Base-by-base conservation (phyloP, 106 monocot genomes). In the Apostasia ramifera region DNA sequence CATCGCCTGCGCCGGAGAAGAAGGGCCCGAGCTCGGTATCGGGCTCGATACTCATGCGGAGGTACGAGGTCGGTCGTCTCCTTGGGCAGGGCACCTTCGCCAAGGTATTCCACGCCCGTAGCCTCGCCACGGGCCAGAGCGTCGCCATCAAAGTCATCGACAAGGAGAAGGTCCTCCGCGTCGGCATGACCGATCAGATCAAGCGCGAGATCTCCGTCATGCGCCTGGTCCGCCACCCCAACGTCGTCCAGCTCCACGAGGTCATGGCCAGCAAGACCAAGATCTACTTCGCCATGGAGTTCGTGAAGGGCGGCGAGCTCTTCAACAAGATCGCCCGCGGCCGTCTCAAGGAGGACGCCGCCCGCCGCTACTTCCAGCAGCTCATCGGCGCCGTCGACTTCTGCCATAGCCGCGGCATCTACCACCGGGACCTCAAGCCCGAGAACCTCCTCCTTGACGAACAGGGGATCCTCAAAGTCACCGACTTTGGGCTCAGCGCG, bases 241-340 rank as follows among this genome's bases (percentile, higher is more conserved):
- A 88, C 48, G 56, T 88, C 7, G 81, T 88, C n/a, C 78, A 84
- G 76, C 84, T 88, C 44, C 71, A 88, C 9, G 88, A 88, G 74
- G 84, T 88, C 66, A 88, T 88, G 88, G 87, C 87, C n/a, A 87
- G 72, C 79, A 88, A 88, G 74, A 84, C 70, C 67, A 84, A 84
- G 70, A 88, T 85, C 61, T 88, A 88, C 68, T 88, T 88, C 46
- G 84, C 64, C 57, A 88, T 88, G 88, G 84, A 88, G 78, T 84
- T 73, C 5, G 84, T 84, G n/a, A 63, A 67, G 26, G 88, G 88
- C 5, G 84, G 84, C 6, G 88, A 88, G 81, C 84, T 88, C 42
- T 88, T 88, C 79, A 54, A 52, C 68, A 84, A 78, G 62, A 72
- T 89, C 0, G 79, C 82, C 4, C 85, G 77, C 10, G 82, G 85